Evolutionary conservation across 2,329 filamentous ascomycete genomes (phyloP).

Genomic region (Talaromyces sp.): DNA sequence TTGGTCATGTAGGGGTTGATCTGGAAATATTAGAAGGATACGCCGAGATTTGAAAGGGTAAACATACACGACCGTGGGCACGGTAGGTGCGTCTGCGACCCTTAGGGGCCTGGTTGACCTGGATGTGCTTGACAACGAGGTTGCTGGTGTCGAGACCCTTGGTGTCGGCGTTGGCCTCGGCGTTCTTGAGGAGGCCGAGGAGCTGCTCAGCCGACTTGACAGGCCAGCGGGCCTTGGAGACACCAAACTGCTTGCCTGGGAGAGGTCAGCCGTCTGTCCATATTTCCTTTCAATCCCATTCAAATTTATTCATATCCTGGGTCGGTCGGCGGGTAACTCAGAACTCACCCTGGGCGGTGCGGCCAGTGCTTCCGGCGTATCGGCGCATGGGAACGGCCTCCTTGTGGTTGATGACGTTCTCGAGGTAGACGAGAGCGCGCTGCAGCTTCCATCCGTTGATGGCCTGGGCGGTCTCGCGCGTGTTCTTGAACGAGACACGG

Average conservation of each 20-base stretch:
- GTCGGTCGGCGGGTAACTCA: not conserved
- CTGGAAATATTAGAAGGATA: constrained; percentile 40
- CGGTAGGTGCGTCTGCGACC: constrained; percentile 99
- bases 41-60: not conserved
- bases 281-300: not conserved
- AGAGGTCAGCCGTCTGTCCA: not conserved
- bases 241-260: constrained; percentile 96
- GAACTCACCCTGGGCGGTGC: constrained; percentile 91
- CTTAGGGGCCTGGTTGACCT: constrained; percentile 99
- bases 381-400: constrained; percentile 98
- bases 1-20: constrained; percentile 99
- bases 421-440: constrained; percentile 92
- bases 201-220: constrained; percentile 99
- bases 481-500: constrained; percentile 99
- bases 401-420: constrained; percentile 95
- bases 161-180: constrained; percentile 92
- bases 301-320: not conserved
- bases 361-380: constrained; percentile 92
- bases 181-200: constrained; percentile 94
- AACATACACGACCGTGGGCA: constrained; percentile 98
- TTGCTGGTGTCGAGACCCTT: constrained; percentile 97
- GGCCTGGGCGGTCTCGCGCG: constrained; percentile 97
- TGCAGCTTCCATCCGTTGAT: constrained; percentile 99
- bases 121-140: constrained; percentile 99
- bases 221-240: constrained; percentile 97